Conservation (phyloP, 202 grass and related monocot genomes). For the Dendrocalamus latiflorus region DNA sequence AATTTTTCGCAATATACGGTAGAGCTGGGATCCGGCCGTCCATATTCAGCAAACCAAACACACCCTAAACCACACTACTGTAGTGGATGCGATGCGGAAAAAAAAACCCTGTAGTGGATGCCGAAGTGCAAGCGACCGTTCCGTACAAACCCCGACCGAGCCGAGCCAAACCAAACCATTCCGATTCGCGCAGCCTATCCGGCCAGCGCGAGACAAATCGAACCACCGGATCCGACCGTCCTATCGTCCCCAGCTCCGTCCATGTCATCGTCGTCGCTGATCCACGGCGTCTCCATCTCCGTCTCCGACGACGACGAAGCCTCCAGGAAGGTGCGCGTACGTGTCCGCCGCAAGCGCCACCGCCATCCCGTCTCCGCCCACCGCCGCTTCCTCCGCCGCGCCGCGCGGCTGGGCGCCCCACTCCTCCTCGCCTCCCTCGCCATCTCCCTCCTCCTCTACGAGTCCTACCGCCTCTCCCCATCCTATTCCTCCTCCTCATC, state of each 20-base stretch:
- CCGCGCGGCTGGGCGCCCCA: slow-evolving; percentile 49
- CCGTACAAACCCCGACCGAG: not conserved
- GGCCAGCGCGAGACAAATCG: not conserved
- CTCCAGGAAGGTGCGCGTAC: slow-evolving; percentile 51
- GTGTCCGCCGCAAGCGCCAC: slow-evolving; percentile 48
- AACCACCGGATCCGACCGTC: not conserved
- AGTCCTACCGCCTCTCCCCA: slow-evolving; percentile 39
- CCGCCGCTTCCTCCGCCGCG: slow-evolving; percentile 43
- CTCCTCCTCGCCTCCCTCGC: slow-evolving; percentile 50
- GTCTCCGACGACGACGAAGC: slow-evolving; percentile 81
- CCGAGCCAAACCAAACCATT: no score
- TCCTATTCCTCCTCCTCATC: not conserved
- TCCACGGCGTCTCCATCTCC: slow-evolving; percentile 70
- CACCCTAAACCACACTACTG: no score
- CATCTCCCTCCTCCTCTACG: slow-evolving; percentile 50
- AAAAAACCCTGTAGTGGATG: no score
- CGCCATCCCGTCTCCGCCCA: slow-evolving; percentile 22
- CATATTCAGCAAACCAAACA: no score
- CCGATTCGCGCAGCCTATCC: slow-evolving; percentile 7
- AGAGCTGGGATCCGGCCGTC: no score
- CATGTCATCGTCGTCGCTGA: slow-evolving; percentile 49
- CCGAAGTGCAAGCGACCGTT: not conserved
- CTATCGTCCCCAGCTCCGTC: slow-evolving; percentile 1
- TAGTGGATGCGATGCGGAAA: no score
- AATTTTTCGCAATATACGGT: no score